Percentiles rank a stretch among this genome's conserved stretches.
Evolutionary conservation across 2,329 filamentous ascomycete species (phyloP).

Genomic region (Thermothelomyces thermophilus): DNA sequence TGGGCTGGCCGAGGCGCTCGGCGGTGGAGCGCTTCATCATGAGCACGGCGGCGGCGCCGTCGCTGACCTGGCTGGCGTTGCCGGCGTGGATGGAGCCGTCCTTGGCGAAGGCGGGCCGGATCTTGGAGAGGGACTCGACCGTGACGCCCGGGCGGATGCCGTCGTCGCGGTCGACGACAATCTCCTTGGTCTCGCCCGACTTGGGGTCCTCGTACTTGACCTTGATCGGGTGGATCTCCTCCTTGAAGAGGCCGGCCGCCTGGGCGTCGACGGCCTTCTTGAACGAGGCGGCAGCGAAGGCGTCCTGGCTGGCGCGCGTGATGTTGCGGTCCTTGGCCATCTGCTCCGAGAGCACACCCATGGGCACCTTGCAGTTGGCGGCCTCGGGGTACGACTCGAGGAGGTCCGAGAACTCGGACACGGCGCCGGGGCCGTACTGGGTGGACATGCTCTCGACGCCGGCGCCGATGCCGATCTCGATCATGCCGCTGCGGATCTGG

Average conservation of each 20-base stretch:
- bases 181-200: conserved; percentile 73
- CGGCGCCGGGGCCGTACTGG: conserved; percentile 84
- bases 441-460: conserved; percentile 95
- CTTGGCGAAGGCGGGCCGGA: conserved; percentile 82
- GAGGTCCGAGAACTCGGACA: conserved; percentile 86
- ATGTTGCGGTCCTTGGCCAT: conserved; percentile 86
- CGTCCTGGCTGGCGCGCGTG: conserved; percentile 68
- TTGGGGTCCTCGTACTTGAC: conserved; percentile 89
- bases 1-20: conserved; percentile 76
- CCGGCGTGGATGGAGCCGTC: conserved; percentile 92
- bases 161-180: conserved; percentile 80
- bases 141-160: conserved; percentile 83
- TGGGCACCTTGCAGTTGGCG: conserved; percentile 94
- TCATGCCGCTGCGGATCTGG: conserved; percentile 85
- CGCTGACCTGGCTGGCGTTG: conserved; percentile 91
- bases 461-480: conserved; percentile 87
- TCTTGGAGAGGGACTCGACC: conserved; percentile 81
- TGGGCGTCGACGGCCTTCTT: conserved; percentile 84
- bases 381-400: conserved; percentile 75
- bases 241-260: conserved; percentile 79
- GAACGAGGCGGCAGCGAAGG: conserved; percentile 91
- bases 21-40: conserved; percentile 93
- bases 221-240: conserved; percentile 82
- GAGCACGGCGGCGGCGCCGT: conserved; percentile 90
- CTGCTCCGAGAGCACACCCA: conserved; percentile 87